Evolutionary conservation across 2,329 filamentous ascomycete species (phyloP).

Genomic region (Pestalotiopsis sp.): DNA sequence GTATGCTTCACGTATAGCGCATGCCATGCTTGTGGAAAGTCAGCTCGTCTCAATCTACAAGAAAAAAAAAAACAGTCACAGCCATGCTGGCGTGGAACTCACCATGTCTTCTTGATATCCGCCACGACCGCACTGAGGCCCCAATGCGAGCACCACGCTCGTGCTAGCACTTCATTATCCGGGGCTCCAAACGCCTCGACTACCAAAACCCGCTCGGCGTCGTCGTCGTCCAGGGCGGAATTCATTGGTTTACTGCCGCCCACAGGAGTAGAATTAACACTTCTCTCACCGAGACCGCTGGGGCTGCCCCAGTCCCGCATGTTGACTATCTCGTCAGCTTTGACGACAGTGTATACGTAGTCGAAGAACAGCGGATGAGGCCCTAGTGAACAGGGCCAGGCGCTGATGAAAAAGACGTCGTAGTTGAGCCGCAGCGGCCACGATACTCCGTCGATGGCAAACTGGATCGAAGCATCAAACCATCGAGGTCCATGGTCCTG

Average conservation of each 20-base stretch:
- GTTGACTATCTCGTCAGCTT: constrained; percentile 66
- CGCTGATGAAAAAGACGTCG: constrained; percentile 68
- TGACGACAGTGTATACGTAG: constrained; percentile 62
- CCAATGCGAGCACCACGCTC: constrained; percentile 79
- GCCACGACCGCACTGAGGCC: constrained; percentile 72
- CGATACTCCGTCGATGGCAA: constrained; percentile 64
- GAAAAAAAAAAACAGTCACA: background rate
- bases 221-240: constrained; percentile 39
- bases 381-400: constrained; percentile 64
- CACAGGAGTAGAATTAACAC: constrained; percentile 24
- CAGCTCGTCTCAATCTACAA: constrained; percentile 15
- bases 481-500: constrained; percentile 40
- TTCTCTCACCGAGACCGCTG: constrained; percentile 15
- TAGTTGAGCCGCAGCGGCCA: constrained; percentile 66
- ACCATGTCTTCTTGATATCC: constrained; percentile 70
- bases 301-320: constrained; percentile 67
- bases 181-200: constrained; percentile 73
- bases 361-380: constrained; percentile 75
- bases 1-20: constrained; percentile 75
- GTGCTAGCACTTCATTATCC: constrained; percentile 76
- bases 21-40: constrained; percentile 59
- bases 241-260: constrained; percentile 23
- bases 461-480: constrained; percentile 64
- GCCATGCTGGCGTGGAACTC: constrained; percentile 30
- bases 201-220: constrained; percentile 68